Evolutionary conservation across 495 filamentous ascomycete genomes (phyloP), one percentile per base, ranked within the genome.

Genomic region (Glutinoglossum americanum): DNA sequence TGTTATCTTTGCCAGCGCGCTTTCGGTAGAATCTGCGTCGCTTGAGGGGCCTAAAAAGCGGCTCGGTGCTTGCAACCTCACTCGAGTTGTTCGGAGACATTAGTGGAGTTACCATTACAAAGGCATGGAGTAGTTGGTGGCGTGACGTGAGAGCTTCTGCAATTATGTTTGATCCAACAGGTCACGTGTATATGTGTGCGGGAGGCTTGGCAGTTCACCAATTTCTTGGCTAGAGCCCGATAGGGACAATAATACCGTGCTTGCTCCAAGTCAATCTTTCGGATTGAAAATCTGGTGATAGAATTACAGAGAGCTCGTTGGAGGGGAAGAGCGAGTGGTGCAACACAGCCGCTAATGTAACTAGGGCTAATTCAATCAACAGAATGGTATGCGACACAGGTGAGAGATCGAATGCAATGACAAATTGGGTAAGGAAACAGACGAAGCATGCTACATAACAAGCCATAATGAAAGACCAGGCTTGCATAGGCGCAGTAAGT

Each of bases 1-100:
- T 62, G 28, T 65, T 62, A 60, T 66, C 54, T 37, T 68, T 66
- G 33, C 73, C 68, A 19, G 64, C 37, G 57, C 83, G 79, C 62
- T 84, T 82, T 45, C 84, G 80, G 63, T 83, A 79, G 48, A 79
- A 76, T 65, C 86, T 89, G 59, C 84, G 75, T 62, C 84, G 84
- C 69, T 93, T 93, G 15, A 72, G 71, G 15, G 81, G 70, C 7
- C 84, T 79, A 63, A 87, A 87, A 19, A 83, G 61, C 23, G 59
- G 59, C 48, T 62, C 63, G 25, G 27, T 19, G 7, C 5, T 17
- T 28, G 21, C 54, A 9, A 28, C 26, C 19, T 28, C 47, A 51
- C 7, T 51, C 26, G 21, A 25, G 8, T 28, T 10, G 47, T 51
- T n/a, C 47, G 23, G 21, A 51, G 26, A 28, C 21, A 28, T 51